Base-by-base conservation (phyloP, 2,329 filamentous ascomycete genomes). In the Exophiala lecanii-corni region DNA sequence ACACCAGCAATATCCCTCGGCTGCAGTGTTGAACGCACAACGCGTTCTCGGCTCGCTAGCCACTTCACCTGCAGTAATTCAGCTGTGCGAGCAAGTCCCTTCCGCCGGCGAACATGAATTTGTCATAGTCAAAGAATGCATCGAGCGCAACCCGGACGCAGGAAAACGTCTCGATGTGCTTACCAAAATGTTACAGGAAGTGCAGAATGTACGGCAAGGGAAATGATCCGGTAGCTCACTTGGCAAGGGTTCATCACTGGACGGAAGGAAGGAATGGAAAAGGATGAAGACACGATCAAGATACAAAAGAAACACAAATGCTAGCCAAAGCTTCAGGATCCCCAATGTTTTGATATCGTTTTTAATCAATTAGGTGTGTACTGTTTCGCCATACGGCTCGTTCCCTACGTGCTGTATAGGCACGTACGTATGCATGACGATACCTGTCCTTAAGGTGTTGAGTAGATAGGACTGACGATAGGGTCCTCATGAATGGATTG, bases 81-180 rank as follows among this genome's bases (percentile, higher is more conserved):
- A 88, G 55, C 67, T 89, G 3, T 69, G 88, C 33, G 77, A 80
- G 4, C 81, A 86, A 51, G 82, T 82, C 1, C 78, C 75, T 15
- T 75, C 76, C 37, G 86, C 85, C 71, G 74, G 81, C 34, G 71
- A 77, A n/a, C 68, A 76, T 12, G 86, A 94, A 59, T 83, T 92
- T 76, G 72, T 77, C 42, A 78, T 92, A 19, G 77, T 96, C 49
- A 74, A 76, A 39, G 73, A 76, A 28, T 81, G 91, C 10, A 72
- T 88, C 17, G 74, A 81, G 37, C 71, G 74, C 9, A 81, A 88
- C 41, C 78, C 80, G 0, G 74, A 73, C 16, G 78, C 86, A 0
- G 72, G 79, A 16, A 74, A 80, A 2, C 79, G 89, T 56, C 66
- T 70, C 41, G 55, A 60, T 5, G 50, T 65, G 19, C 53, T 73